A percentile compares a stretch with the other conserved stretches of the same genome.
Conservation (phyloP, 2,329 filamentous ascomycete species). For the Lithohypha guttulata region DNA sequence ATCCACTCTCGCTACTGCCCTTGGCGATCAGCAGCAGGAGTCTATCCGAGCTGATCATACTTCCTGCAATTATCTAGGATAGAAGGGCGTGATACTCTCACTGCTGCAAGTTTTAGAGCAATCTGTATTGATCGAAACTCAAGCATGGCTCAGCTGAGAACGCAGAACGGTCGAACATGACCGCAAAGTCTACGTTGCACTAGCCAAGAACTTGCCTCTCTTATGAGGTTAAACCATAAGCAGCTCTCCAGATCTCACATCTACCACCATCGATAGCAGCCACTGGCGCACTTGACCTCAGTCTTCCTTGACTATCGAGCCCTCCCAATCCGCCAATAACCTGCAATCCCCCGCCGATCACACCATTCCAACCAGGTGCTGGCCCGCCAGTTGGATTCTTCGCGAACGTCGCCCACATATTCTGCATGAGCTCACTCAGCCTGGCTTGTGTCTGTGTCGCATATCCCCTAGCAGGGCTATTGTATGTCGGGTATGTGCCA, state of each 20-base stretch:
- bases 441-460: not conserved
- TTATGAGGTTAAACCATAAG: no score
- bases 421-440: slow-evolving; percentile 22
- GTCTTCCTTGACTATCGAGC: not conserved
- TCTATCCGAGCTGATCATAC: no score
- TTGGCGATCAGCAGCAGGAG: no score
- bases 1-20: no score
- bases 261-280: not conserved
- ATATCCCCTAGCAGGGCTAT: slow-evolving; percentile 18
- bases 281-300: not conserved
- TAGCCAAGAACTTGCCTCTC: no score
- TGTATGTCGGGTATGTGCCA: slow-evolving; percentile 22
- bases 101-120: no score
- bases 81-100: no score
- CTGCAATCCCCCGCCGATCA: not conserved
- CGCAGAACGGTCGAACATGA: no score
- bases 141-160: no score
- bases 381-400: slow-evolving; percentile 5
- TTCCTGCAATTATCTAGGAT: no score
- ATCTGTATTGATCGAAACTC: no score
- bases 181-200: no score
- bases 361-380: not conserved
- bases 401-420: slow-evolving; percentile 6
- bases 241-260: not conserved
- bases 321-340: slow-evolving; percentile 4